Evolutionary conservation across 2,329 filamentous ascomycete species (phyloP).

Genomic region (Beauveria sp.): DNA sequence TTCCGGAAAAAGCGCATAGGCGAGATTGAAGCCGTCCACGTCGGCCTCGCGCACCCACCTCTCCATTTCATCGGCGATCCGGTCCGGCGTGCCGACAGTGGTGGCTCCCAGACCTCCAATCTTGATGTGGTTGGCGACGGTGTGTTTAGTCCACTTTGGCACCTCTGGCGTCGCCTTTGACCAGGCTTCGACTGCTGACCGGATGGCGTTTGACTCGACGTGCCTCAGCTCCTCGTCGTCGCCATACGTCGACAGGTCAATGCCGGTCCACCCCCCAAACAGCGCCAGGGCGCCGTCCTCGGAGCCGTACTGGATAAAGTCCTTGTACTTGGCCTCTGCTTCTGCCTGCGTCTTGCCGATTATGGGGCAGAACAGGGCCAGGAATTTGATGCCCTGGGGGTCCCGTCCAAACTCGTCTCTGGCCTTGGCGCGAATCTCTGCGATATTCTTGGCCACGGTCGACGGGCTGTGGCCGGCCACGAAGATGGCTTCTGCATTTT

Average conservation of each 20-base stretch:
- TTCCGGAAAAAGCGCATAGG: slow-evolving; percentile 37
- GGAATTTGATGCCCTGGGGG: slow-evolving; percentile 49
- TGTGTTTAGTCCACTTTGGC: slow-evolving; percentile 28
- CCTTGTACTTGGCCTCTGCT: slow-evolving; percentile 41
- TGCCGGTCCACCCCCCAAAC: slow-evolving; percentile 61
- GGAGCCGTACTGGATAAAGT: slow-evolving; percentile 48
- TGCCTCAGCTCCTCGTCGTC: slow-evolving; percentile 57
- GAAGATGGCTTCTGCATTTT: slow-evolving; percentile 59
- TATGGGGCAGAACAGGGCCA: slow-evolving; percentile 51
- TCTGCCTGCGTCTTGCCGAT: slow-evolving; percentile 53
- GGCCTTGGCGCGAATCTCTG: slow-evolving; percentile 47
- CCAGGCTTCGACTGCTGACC: slow-evolving; percentile 42
- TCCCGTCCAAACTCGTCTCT: slow-evolving; percentile 42
- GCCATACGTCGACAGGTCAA: slow-evolving; percentile 51
- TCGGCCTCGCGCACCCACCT: slow-evolving; percentile 43
- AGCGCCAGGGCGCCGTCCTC: slow-evolving; percentile 55
- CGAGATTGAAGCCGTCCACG: slow-evolving; percentile 49
- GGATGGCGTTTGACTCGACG: slow-evolving; percentile 54
- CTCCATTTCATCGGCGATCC: slow-evolving; percentile 26
- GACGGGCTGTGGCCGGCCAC: slow-evolving; percentile 50
- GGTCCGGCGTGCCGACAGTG: slow-evolving; percentile 23
- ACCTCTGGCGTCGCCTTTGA: slow-evolving; percentile 28
- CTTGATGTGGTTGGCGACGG: slow-evolving; percentile 25
- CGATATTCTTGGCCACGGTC: slow-evolving; percentile 47
- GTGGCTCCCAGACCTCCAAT: slow-evolving; percentile 25